Evolutionary conservation across 2,329 filamentous ascomycete species (phyloP).

Genomic region (Aspergillus sp.): DNA sequence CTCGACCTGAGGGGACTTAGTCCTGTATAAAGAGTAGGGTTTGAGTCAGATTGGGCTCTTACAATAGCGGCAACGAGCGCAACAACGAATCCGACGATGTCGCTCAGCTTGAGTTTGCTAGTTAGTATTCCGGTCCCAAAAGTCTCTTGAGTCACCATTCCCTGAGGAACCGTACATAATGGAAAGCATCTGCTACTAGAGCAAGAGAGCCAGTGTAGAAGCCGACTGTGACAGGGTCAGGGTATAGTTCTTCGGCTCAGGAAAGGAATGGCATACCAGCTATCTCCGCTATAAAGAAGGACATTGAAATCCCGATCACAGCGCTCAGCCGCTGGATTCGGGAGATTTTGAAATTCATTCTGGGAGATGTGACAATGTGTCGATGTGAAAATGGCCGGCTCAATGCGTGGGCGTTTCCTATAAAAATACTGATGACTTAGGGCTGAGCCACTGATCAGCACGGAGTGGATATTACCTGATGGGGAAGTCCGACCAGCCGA

Average conservation of each 20-base stretch:
- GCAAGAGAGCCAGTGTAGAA: constrained; percentile 68
- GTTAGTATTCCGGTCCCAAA: neutral
- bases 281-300: constrained; percentile 20
- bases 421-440: neutral
- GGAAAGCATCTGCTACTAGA: constrained; percentile 71
- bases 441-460: neutral
- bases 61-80: constrained; percentile 63
- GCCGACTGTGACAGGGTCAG: constrained; percentile 46
- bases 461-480: neutral
- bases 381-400: neutral
- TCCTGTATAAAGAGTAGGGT: neutral
- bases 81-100: constrained; percentile 65
- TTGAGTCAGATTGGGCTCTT: neutral
- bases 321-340: constrained; percentile 11
- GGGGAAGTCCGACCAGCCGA: neutral
- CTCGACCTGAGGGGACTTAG: neutral
- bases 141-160: no score
- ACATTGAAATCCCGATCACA: constrained; percentile 16
- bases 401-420: neutral
- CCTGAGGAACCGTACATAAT: constrained; percentile 54
- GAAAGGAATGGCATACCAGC: neutral
- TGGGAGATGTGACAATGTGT: neutral
- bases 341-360: neutral
- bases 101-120: constrained; percentile 54
- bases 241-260: neutral